Evolutionary conservation across 2,329 filamentous ascomycete genomes (phyloP).

Genomic region (Elsinoe fawcettii): DNA sequence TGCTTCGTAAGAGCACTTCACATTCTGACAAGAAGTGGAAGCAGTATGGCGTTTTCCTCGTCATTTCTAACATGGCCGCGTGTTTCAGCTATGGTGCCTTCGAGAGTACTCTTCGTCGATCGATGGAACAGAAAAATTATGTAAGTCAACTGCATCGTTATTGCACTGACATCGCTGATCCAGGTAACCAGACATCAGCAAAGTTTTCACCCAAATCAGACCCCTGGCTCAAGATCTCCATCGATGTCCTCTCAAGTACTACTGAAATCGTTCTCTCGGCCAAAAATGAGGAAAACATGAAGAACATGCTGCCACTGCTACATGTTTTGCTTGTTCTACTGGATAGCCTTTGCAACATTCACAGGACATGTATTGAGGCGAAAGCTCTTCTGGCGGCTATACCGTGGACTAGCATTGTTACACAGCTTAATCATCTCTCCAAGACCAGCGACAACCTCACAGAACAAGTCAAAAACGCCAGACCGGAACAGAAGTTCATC

Average conservation of each 20-base stretch:
- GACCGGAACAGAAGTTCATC: constrained; percentile 34
- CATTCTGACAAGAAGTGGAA: constrained; percentile 39
- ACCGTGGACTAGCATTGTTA: constrained; percentile 48
- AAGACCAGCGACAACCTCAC: constrained; percentile 26
- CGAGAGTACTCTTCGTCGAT: constrained; percentile 41
- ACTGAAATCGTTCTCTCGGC: constrained; percentile 34
- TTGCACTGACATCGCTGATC: background rate
- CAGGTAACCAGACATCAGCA: background rate
- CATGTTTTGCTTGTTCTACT: constrained; percentile 58
- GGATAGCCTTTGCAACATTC: constrained; percentile 31
- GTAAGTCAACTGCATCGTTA: background rate
- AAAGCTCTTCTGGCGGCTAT: constrained; percentile 26
- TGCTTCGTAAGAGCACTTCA: background rate
- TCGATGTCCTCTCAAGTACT: constrained; percentile 34
- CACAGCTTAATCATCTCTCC: constrained; percentile 48
- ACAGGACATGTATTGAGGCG: constrained; percentile 2
- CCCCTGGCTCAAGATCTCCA: constrained; percentile 29
- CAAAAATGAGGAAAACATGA: constrained; percentile 17
- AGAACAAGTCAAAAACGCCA: constrained; percentile 32
- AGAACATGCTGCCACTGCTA: constrained; percentile 51
- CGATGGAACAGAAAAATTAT: constrained; percentile 24
- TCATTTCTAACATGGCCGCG: constrained; percentile 48
- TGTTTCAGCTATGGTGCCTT: constrained; percentile 48
- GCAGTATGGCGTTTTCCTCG: constrained; percentile 52
- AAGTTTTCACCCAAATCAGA: background rate